Conservation (phyloP, 2,329 filamentous ascomycete species). For the Zasmidium citrigriseum region DNA sequence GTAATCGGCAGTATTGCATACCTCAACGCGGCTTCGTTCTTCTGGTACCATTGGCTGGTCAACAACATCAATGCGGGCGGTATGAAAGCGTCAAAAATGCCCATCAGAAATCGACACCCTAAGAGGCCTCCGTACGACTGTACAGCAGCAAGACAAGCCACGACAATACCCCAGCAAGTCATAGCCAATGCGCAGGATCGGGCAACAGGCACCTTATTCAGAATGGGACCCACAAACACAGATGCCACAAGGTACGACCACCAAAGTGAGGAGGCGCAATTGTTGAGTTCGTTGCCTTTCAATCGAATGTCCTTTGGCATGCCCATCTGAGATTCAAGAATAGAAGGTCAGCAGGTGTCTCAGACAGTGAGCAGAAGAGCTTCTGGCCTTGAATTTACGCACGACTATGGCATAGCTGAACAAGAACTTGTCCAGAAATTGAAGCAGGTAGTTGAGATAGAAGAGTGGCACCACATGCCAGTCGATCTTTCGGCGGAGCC, state of each 20-base stretch:
- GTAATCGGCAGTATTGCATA: no score
- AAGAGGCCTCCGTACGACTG: constrained; percentile 24
- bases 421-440: constrained; percentile 52
- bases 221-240: constrained; percentile 11
- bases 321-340: no score
- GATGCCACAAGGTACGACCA: constrained; percentile 20
- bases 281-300: constrained; percentile 22
- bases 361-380: no score
- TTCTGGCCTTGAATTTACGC: constrained; percentile 19
- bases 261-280: constrained; percentile 18
- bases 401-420: constrained; percentile 67
- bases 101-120: constrained; percentile 14
- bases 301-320: constrained; percentile 17
- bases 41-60: constrained; percentile 26
- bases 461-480: constrained; percentile 17
- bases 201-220: constrained; percentile 46
- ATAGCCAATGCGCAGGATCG: constrained; percentile 15
- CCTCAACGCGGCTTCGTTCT: constrained; percentile 61
- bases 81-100: constrained; percentile 13
- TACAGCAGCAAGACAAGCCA: constrained; percentile 16
- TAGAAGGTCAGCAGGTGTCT: no score
- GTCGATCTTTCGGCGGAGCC: constrained; percentile 17
- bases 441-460: constrained; percentile 13
- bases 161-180: constrained; percentile 15
- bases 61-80: constrained; percentile 18